These are phyloP conservation scores for Ustilago shanxiensis DNA, from an alignment of 1,284 basidiomycete species.

Conservation along the genomic window DNA sequence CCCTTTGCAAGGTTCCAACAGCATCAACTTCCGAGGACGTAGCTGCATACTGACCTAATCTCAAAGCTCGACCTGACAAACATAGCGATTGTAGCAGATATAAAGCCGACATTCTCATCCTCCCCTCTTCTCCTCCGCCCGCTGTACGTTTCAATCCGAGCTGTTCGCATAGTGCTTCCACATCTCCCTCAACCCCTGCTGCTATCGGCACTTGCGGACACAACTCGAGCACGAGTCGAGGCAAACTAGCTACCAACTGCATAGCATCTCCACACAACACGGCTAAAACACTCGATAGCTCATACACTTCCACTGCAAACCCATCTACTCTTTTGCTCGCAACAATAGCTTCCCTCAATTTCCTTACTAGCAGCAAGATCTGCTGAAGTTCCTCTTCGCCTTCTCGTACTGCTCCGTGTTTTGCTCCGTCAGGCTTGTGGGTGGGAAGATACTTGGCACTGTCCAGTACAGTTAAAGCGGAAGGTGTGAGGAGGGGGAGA, in stretches of 20 bases:
- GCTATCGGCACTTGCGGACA: slow-evolving; percentile 3
- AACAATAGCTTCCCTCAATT: slow-evolving; percentile 44
- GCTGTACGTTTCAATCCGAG: neutral
- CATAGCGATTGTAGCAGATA: slow-evolving; percentile 37
- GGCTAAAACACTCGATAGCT: slow-evolving; percentile 19
- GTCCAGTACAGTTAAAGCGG: slow-evolving; percentile 8
- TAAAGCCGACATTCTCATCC: slow-evolving; percentile 10
- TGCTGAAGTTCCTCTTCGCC: slow-evolving; percentile 38
- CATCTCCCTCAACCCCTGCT: neutral
- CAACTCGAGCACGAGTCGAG: slow-evolving; percentile 35
- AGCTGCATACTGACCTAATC: slow-evolving; percentile 31
- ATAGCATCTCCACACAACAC: slow-evolving; percentile 29
- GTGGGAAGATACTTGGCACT: slow-evolving; percentile 4
- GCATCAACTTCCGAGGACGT: neutral
- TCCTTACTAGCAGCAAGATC: slow-evolving; percentile 37
- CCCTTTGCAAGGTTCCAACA: slow-evolving; percentile 9
- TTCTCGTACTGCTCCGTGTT: neutral
- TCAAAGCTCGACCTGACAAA: slow-evolving; percentile 27
- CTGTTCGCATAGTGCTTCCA: neutral
- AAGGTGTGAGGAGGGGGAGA: neutral
- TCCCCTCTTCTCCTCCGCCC: neutral
- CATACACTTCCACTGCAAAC: slow-evolving; percentile 47
- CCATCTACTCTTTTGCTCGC: slow-evolving; percentile 30
- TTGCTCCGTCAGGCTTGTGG: no score
- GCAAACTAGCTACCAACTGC: slow-evolving; percentile 34